Evolutionary conservation across 2,329 filamentous ascomycete genomes (phyloP), one percentile per base, ranked within the genome.

Genomic region (Beauveria asiatica): DNA sequence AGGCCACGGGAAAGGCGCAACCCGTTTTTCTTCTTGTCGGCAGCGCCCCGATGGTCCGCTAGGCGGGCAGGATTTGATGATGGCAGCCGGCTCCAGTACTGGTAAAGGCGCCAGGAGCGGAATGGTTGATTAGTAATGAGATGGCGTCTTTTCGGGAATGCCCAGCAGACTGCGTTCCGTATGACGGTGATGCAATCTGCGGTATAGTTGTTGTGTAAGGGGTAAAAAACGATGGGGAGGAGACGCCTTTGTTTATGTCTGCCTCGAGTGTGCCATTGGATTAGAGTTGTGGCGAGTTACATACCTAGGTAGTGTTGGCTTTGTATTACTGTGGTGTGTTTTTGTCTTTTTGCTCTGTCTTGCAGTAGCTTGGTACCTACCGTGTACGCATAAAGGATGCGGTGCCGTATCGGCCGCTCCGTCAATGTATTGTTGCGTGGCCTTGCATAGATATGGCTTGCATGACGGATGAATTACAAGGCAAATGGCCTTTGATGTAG

Each of bases 71-170:
- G 52, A 54, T 51, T 58, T 50, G 50, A 17, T 48, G 27, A 52
- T 52, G 33, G 41, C 33, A 21, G 45, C 10, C 23, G 16, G 45
- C 6, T 39, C 16, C 45, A 33, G 55, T 23, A 16, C n/a, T 7
- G 8, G 10, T 17, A 37, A 37, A 16, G 33, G 45, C 53, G 25
- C 41, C n/a, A 30, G 33, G 39, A 17, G 45, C 33, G 30, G 19
- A 44, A 41, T 21, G n/a, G 10, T 51, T 59, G 56, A 59, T 59
- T 59, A 59, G 41, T 59, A 59, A 59, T 59, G 46, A 53, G 50
- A 59, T 54, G 50, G 57, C 50, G 57, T 27, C 57, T 59, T 54
- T 46, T 27, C 48, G 49, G 41, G 54, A 48, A 7, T 25, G 33
- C 21, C 17, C 21, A 17, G 33, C 55, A 13, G 54, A 9, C 41